A percentile compares a stretch with the other conserved stretches of the same genome.
phyloP scores from a whole-genome alignment of 2,329 filamentous ascomycete genomes.

The Pseudonectria buxi region DNA sequence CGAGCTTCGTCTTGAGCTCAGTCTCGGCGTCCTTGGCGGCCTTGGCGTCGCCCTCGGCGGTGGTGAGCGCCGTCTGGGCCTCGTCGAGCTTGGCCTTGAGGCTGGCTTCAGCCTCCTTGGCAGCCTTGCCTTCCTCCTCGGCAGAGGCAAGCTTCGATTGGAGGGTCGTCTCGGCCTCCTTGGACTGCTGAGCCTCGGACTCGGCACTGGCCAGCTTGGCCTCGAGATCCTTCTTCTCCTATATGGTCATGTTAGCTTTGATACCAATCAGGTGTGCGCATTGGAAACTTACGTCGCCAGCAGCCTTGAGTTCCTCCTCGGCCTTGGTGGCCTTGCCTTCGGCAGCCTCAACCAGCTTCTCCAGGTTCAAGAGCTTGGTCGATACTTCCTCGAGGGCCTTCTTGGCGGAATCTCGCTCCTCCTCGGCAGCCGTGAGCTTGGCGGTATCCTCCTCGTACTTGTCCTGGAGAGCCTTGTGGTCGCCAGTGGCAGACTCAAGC shows the following conservation, averaged over 20 bases:
- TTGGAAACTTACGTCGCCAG: constrained; percentile 24
- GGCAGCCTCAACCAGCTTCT: constrained; percentile 27
- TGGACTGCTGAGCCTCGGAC: neutral
- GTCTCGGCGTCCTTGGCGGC: neutral
- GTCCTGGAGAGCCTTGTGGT: constrained; percentile 13
- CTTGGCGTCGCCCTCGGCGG: constrained; percentile 3
- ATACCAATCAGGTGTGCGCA: too few species aligned
- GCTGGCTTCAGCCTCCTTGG: constrained; percentile 5
- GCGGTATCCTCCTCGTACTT: constrained; percentile 15
- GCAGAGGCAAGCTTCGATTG: constrained; percentile 1
- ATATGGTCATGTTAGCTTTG: constrained; percentile 7
- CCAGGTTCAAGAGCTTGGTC: constrained; percentile 23
- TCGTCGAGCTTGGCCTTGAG: neutral
- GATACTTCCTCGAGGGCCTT: constrained; percentile 24
- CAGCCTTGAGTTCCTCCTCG: constrained; percentile 29
- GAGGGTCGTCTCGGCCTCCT: constrained; percentile 5
- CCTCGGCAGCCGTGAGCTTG: constrained; percentile 20
- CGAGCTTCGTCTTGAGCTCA: constrained; percentile 6
- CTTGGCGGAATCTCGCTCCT: constrained; percentile 24
- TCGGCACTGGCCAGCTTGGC: constrained; percentile 2
- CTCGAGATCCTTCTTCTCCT: constrained; percentile 16
- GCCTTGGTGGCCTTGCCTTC: constrained; percentile 31
- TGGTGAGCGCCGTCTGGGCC: constrained; percentile 1
- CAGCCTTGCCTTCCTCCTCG: neutral
- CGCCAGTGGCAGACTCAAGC: constrained; percentile 12